Percentiles rank a stretch among this genome's conserved stretches.
Evolutionary conservation across 176 grass and related monocot genomes (phyloP).

Genomic region (Rhynchospora breviuscula): DNA sequence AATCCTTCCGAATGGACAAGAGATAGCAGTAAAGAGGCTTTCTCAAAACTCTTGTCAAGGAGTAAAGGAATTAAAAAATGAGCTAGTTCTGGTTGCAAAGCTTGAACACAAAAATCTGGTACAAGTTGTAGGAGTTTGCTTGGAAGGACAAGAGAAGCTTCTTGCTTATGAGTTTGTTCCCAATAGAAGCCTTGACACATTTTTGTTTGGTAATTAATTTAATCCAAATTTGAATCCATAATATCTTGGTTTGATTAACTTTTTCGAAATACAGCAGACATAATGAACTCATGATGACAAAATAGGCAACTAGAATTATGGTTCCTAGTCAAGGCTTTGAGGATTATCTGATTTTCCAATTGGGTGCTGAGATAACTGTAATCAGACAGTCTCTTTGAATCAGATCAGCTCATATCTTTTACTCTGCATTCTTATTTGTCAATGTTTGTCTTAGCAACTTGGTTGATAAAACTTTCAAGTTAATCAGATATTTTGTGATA

Average conservation of each 20-base stretch:
- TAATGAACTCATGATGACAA: background rate
- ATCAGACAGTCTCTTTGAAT: too few species aligned
- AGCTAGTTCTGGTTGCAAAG: slow-evolving; percentile 45
- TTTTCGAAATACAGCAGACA: background rate
- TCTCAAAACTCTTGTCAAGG: slow-evolving; percentile 3
- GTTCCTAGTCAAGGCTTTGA: too few species aligned
- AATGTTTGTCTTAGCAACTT: background rate
- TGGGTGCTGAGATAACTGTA: too few species aligned
- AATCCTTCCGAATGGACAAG: slow-evolving; percentile 21
- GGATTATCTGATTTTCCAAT: too few species aligned
- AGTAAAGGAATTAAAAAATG: slow-evolving; percentile 30
- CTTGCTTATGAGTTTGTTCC: slow-evolving; percentile 41
- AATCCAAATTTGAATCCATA: background rate
- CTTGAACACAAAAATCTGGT: slow-evolving; percentile 45
- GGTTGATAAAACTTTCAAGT: background rate
- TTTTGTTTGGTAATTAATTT: slow-evolving; percentile 40
- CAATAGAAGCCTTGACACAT: slow-evolving; percentile 36
- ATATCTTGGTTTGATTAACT: background rate
- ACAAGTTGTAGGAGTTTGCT: slow-evolving; percentile 28
- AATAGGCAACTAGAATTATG: too few species aligned
- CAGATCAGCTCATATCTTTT: background rate
- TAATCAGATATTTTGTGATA: background rate
- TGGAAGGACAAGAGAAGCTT: slow-evolving; percentile 32
- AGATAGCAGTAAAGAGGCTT: slow-evolving; percentile 31
- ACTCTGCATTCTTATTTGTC: background rate